These are phyloP conservation scores for Poterioochromonas sp. DNA, from an alignment of 352 stramenopile species.

Conservation along the genomic window DNA sequence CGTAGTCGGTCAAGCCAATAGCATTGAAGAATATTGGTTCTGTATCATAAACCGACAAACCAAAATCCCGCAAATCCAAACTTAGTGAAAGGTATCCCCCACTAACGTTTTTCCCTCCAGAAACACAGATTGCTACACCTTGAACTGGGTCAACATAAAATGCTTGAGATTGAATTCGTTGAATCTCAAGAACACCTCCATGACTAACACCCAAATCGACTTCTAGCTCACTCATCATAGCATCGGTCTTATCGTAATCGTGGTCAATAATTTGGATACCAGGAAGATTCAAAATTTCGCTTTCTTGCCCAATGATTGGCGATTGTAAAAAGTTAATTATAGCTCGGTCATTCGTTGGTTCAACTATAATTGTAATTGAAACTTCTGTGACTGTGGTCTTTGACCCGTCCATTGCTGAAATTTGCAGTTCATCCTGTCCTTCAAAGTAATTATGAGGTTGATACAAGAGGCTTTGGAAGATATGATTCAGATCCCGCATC, in stretches of 20 bases:
- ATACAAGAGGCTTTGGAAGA: too few relatives aligned
- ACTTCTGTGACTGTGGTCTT: background rate
- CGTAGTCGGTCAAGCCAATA: background rate
- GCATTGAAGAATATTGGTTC: slow-evolving; percentile 6
- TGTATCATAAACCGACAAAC: background rate
- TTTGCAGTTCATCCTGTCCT: background rate
- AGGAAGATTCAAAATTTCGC: too few relatives aligned
- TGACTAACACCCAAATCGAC: background rate
- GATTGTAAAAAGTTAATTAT: background rate
- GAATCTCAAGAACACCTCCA: slow-evolving; percentile 1
- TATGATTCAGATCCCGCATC: too few relatives aligned
- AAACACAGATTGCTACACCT: background rate
- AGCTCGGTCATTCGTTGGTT: background rate
- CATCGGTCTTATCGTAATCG: slow-evolving; percentile 1
- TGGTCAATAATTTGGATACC: too few relatives aligned
- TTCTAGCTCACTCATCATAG: slow-evolving; percentile 1
- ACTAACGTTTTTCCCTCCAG: background rate
- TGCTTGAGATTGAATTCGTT: background rate
- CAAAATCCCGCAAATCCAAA: background rate
- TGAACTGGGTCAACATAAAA: background rate
- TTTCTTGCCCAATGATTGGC: background rate
- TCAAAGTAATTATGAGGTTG: slow-evolving; percentile 1
- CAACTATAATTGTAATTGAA: background rate
- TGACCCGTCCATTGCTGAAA: background rate
- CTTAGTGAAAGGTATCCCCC: background rate